A percentile compares a stretch with the other conserved stretches of the same genome.
Conservation (phyloP, 208 protist genomes). For the Crithidia sp. region DNA sequence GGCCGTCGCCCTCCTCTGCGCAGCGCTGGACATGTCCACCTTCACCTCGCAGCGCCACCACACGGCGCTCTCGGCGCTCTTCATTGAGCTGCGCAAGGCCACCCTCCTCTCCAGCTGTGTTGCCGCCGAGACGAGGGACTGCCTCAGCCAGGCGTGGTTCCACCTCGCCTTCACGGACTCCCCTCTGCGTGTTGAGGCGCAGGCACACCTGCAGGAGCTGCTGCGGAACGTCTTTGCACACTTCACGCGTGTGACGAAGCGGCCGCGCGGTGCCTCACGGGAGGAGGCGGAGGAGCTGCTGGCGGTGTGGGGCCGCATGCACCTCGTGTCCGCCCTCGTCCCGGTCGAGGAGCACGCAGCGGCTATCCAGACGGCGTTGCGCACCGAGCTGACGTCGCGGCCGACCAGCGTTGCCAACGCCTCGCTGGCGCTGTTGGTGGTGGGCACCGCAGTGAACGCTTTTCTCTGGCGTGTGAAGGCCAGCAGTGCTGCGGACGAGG, state of each 20-base stretch:
- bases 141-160: constrained; percentile 73
- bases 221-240: constrained; percentile 58
- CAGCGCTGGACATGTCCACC: constrained; percentile 56
- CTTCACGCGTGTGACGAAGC: constrained; percentile 21
- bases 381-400: constrained; percentile 7
- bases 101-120: constrained; percentile 38
- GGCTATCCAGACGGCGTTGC: constrained; percentile 36
- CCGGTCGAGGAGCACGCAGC: constrained; percentile 53
- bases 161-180: constrained; percentile 61
- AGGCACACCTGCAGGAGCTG: constrained; percentile 75
- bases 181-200: constrained; percentile 58
- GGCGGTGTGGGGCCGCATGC: constrained; percentile 61
- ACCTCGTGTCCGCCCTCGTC: constrained; percentile 61
- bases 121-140: constrained; percentile 31
- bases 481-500: neutral
- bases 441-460: constrained; percentile 52
- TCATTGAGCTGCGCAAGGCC: constrained; percentile 66
- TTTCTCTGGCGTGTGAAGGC: constrained; percentile 60
- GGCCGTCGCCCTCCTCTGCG: constrained; percentile 48
- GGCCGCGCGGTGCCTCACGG: neutral
- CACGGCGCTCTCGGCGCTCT: constrained; percentile 45
- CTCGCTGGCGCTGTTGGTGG: constrained; percentile 38
- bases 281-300: constrained; percentile 30
- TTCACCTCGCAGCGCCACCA: constrained; percentile 57
- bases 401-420: constrained; percentile 24